A percentile compares a stretch with the other conserved stretches of the same genome.
Conservation (phyloP, 1,139 yeast species). For the Petasospora rhodanensis region DNA sequence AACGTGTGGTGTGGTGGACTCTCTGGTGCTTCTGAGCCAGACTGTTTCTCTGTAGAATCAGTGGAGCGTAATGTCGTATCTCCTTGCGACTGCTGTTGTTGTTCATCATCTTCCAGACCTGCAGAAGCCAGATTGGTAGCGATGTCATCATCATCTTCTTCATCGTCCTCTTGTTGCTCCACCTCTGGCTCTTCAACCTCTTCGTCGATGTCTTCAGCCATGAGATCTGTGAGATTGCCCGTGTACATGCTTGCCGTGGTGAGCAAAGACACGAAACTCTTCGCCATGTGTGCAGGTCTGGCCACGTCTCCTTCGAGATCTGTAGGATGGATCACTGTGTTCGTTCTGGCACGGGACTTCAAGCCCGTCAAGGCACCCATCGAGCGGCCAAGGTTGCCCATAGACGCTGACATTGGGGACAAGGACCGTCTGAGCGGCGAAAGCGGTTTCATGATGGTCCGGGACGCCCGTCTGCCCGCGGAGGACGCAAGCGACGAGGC, state of each 20-base stretch:
- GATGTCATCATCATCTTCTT: slow-evolving; percentile 14
- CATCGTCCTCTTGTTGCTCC: slow-evolving; percentile 1
- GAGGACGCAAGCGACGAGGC: slow-evolving; percentile 1
- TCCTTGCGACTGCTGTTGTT: too few relatives aligned
- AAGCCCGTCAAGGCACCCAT: slow-evolving; percentile 3
- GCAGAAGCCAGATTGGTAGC: too few relatives aligned
- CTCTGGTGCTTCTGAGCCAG: too few relatives aligned
- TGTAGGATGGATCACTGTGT: too few relatives aligned
- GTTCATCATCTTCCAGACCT: too few relatives aligned
- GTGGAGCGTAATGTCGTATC: too few relatives aligned
- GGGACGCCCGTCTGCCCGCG: slow-evolving; percentile 5
- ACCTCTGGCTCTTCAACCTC: too few relatives aligned
- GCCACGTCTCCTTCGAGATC: slow-evolving; percentile 28
- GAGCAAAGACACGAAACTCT: slow-evolving; percentile 44
- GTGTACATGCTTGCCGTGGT: slow-evolving; percentile 51
- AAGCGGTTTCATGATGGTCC: slow-evolving; percentile 9
- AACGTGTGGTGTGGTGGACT: slow-evolving; percentile 1
- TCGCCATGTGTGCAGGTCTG: slow-evolving; percentile 36
- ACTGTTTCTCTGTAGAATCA: too few relatives aligned
- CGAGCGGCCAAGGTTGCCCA: slow-evolving; percentile 10
- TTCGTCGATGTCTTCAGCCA: slow-evolving; percentile 17
- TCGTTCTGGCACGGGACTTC: slow-evolving; percentile 1
- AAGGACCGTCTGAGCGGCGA: slow-evolving; percentile 9
- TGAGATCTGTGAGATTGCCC: slow-evolving; percentile 32
- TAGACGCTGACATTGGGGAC: slow-evolving; percentile 8